A percentile compares a stretch with the other conserved stretches of the same genome.
phyloP scores from a whole-genome alignment of 2,329 filamentous ascomycete species.

The Scolecobasidium constrictum region DNA sequence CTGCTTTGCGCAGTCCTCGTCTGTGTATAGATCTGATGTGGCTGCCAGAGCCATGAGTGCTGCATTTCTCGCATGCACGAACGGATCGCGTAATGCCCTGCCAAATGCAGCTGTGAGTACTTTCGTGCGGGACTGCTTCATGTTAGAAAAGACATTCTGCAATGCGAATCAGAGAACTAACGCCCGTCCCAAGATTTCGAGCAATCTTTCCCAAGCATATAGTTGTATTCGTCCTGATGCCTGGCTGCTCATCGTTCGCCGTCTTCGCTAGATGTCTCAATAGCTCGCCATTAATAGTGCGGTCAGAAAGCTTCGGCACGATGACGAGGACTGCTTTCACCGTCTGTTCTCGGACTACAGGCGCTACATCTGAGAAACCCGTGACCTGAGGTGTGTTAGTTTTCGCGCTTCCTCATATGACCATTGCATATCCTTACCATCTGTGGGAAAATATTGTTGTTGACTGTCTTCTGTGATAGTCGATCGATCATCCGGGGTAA shows the following conservation, averaged over 20 bases:
- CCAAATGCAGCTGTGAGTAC: constrained; percentile 89
- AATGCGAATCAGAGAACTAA: constrained; percentile 22
- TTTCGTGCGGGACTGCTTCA: constrained; percentile 61
- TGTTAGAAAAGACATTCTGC: too few relatives aligned
- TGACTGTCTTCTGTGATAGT: constrained; percentile 76
- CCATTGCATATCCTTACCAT: constrained; percentile 46
- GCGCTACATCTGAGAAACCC: constrained; percentile 85
- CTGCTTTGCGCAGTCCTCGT: constrained; percentile 79
- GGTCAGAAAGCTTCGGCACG: constrained; percentile 80
- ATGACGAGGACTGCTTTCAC: constrained; percentile 86
- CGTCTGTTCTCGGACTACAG: constrained; percentile 88
- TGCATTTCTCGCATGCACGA: constrained; percentile 87
- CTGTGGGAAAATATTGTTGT: constrained; percentile 93
- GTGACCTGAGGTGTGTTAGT: constrained; percentile 53
- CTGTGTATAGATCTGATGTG: constrained; percentile 74
- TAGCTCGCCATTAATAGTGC: constrained; percentile 86
- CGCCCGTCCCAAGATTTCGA: constrained; percentile 63
- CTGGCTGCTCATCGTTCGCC: constrained; percentile 93
- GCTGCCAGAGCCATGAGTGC: constrained; percentile 76
- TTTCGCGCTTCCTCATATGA: too few relatives aligned
- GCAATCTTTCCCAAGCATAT: constrained; percentile 96
- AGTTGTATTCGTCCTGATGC: constrained; percentile 94
- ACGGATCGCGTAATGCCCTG: constrained; percentile 81
- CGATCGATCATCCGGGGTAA: constrained; percentile 86
- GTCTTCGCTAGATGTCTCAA: constrained; percentile 87